Conservation (phyloP, 208 protist genomes). For the Trypanosomatidae sp. region DNA sequence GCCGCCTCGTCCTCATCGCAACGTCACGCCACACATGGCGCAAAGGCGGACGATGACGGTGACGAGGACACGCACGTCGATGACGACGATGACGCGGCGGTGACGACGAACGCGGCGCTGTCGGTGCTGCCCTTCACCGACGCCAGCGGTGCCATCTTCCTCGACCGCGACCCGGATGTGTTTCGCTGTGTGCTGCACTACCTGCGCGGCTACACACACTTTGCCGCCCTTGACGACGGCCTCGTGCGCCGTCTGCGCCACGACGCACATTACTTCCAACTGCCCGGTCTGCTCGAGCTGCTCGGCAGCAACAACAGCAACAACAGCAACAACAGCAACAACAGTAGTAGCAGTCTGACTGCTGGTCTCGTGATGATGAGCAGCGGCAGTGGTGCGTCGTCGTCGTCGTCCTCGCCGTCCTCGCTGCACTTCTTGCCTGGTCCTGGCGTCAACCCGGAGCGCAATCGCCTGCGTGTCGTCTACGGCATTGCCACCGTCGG, state of each 20-base stretch:
- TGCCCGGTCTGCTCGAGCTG: slow-evolving; percentile 29
- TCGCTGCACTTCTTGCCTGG: slow-evolving; percentile 32
- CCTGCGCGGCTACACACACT: slow-evolving; percentile 63
- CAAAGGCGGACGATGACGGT: neutral
- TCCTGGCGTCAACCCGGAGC: slow-evolving; percentile 62
- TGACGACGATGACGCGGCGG: neutral
- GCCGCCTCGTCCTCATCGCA: slow-evolving; percentile 13
- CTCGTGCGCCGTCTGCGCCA: slow-evolving; percentile 36
- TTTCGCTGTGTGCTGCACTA: slow-evolving; percentile 79
- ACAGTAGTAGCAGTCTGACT: too few species aligned
- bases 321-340: too few species aligned
- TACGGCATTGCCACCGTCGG: slow-evolving; percentile 75
- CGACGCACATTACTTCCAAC: slow-evolving; percentile 70
- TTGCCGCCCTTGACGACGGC: slow-evolving; percentile 55
- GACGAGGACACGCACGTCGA: neutral
- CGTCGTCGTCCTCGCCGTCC: neutral
- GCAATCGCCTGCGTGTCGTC: slow-evolving; percentile 61
- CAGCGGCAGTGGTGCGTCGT: too few species aligned
- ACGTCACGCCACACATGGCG: neutral
- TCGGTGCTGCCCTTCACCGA: slow-evolving; percentile 28
- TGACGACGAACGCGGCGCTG: slow-evolving; percentile 1
- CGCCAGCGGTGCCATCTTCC: slow-evolving; percentile 42
- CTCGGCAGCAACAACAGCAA: slow-evolving; percentile 20
- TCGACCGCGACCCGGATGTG: slow-evolving; percentile 71
- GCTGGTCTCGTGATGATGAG: slow-evolving; percentile 4